Evolutionary conservation across 768 basidiomycete genomes (phyloP), one percentile per base, ranked within the genome.

Genomic region (Lactarius trivialis): DNA sequence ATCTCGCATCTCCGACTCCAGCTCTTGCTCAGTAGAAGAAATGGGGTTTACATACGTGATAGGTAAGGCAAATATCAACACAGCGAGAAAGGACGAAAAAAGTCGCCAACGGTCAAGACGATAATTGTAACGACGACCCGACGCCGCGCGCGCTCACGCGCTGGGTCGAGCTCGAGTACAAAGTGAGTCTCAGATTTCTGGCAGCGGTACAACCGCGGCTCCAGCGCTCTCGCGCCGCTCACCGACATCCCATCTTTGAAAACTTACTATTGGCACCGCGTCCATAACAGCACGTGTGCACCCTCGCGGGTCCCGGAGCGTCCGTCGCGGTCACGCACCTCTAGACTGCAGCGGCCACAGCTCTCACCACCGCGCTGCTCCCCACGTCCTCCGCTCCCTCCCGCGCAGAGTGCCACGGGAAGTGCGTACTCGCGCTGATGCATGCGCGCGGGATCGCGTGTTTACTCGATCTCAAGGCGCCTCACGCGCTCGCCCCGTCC

Each of bases 111-210:
- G 2, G 7, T 24, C 26, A 15, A 14, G 21, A 43, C 30, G 26
- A 32, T 12, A 15, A 48, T 33, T 45, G n/a, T 69, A 92, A 94
- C 55, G 95, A 98, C 71, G 94, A 94, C 63, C 78, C 82, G 15
- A 82, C 81, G 0, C 77, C 84, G 1, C 83, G 81, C 67, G 79
- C 88, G 3, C 81, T 92, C 45, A 89, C 90, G 24, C 84, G 83
- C 15, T 98, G 96, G 96, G 95, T 98, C 33, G 83, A 88, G 68
- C 82, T 98, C 52, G 96, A 98, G 79, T 98, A 95, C 71, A 79
- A 81, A 69, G 92, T 90, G 60, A 63, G 81, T 64, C 32, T 43
- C 36, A 17, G 11, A 15, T 37, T 37, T 45, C 21, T 11, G 4
- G 1, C 43, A 21, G 21, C 11, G 41, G 9, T 11, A 45, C 21